Conservation (phyloP, 2,329 filamentous ascomycete genomes). For the Cladobotryum mycophilum region DNA sequence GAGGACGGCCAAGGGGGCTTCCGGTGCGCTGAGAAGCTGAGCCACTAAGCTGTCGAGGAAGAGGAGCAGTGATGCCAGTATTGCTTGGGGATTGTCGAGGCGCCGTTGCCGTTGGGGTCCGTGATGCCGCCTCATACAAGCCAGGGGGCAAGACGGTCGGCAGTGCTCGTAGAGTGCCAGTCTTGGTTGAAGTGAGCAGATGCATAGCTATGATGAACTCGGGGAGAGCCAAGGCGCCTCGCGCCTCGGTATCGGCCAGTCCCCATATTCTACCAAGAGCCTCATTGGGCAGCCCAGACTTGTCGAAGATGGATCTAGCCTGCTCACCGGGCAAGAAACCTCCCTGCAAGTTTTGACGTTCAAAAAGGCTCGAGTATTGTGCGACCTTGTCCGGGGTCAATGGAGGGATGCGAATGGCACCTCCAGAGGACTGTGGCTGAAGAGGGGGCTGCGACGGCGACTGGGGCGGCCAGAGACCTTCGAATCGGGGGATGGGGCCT, state of each 20-base stretch:
- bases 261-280: conserved; percentile 93
- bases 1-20: conserved; percentile 50
- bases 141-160: conserved; percentile 76
- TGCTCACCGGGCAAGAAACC: conserved; percentile 71
- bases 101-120: conserved; percentile 44
- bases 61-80: conserved; percentile 51
- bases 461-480: conserved; percentile 52
- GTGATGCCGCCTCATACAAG: conserved; percentile 83
- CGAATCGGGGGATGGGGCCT: conserved; percentile 87
- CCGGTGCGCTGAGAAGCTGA: conserved; percentile 56
- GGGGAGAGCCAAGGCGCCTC: conserved; percentile 75
- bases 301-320: conserved; percentile 92
- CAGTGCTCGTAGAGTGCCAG: conserved; percentile 69
- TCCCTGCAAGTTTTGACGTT: conserved; percentile 75
- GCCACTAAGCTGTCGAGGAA: conserved; percentile 80
- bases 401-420: conserved; percentile 79
- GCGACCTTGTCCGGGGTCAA: conserved; percentile 81
- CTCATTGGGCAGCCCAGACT: conserved; percentile 83
- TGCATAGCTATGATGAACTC: conserved; percentile 99
- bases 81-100: conserved; percentile 46
- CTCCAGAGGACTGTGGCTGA: conserved; percentile 55
- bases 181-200: conserved; percentile 85
- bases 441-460: conserved; percentile 43
- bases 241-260: conserved; percentile 86
- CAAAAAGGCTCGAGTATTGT: conserved; percentile 86